Conservation (phyloP, 2,329 filamentous ascomycete species). For the Venturia effusa region DNA sequence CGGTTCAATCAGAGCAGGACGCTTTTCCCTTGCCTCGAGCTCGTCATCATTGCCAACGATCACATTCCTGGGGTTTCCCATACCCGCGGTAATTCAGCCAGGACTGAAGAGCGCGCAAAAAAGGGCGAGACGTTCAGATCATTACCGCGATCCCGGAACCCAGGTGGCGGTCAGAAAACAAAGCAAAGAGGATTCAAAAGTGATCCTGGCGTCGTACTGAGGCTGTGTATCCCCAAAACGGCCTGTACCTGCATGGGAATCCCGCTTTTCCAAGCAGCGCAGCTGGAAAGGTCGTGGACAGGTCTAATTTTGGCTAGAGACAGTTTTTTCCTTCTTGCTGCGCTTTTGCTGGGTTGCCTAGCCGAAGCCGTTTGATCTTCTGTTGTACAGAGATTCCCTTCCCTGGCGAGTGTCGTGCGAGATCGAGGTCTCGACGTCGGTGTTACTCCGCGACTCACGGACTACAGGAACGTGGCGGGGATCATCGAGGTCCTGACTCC, state of each 20-base stretch:
- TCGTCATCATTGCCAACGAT: background rate
- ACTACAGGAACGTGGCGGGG: background rate
- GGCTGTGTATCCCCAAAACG: conserved; percentile 4
- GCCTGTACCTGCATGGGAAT: background rate
- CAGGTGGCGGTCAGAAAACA: conserved; percentile 3
- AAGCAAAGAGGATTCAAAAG: background rate
- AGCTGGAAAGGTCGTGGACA: background rate
- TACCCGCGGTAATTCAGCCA: too few relatives aligned
- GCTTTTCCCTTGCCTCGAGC: background rate
- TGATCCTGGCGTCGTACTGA: background rate
- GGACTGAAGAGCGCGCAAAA: background rate
- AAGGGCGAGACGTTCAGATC: background rate
- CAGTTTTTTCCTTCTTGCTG: background rate
- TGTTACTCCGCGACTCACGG: background rate
- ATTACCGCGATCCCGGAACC: background rate
- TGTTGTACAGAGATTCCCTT: background rate
- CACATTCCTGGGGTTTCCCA: background rate
- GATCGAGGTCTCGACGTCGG: background rate
- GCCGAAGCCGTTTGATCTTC: background rate
- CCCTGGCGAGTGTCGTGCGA: background rate
- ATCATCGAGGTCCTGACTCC: background rate
- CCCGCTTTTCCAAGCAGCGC: background rate
- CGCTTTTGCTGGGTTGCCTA: background rate
- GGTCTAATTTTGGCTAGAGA: background rate
- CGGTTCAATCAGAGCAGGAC: background rate